Evolutionary conservation across 2,329 filamentous ascomycete genomes (phyloP).

Genomic region (Colletotrichum euphorbiae): DNA sequence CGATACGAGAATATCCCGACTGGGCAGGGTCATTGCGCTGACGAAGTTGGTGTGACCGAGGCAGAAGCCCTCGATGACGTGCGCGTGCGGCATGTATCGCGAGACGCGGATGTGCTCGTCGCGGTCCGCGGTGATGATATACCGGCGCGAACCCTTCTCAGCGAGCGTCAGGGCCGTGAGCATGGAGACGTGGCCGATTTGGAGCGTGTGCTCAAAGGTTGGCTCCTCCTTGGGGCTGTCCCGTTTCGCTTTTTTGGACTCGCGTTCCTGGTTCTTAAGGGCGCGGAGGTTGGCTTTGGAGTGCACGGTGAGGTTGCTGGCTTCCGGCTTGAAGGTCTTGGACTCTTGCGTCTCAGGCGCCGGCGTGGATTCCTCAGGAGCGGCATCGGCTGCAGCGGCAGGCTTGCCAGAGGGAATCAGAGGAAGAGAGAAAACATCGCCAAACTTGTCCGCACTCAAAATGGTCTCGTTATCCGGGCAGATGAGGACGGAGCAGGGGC

Average conservation of each 20-base stretch:
- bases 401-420: constrained; percentile 60
- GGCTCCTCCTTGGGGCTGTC: constrained; percentile 51
- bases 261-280: constrained; percentile 65
- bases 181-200: constrained; percentile 96
- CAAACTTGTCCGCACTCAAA: constrained; percentile 92
- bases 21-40: constrained; percentile 77
- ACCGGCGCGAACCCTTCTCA: constrained; percentile 55
- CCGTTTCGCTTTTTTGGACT: constrained; percentile 42
- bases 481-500: constrained; percentile 81
- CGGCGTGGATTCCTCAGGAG: constrained; percentile 42
- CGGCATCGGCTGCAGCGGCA: constrained; percentile 17
- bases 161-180: constrained; percentile 79
- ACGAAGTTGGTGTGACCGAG: constrained; percentile 90
- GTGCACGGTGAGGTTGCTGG: constrained; percentile 71
- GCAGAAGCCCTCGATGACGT: constrained; percentile 91
- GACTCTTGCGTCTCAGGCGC: constrained; percentile 21
- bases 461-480: constrained; percentile 78
- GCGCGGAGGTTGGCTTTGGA: constrained; percentile 72
- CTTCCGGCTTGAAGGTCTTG: constrained; percentile 60
- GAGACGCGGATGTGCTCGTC: constrained; percentile 88
- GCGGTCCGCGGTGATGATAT: constrained; percentile 68
- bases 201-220: constrained; percentile 78
- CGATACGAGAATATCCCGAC: constrained; percentile 77
- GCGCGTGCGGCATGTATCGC: constrained; percentile 81
- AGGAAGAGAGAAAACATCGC: constrained; percentile 92